Base-by-base conservation (phyloP, 495 filamentous ascomycete genomes). In the Penicillium coprophilum region DNA sequence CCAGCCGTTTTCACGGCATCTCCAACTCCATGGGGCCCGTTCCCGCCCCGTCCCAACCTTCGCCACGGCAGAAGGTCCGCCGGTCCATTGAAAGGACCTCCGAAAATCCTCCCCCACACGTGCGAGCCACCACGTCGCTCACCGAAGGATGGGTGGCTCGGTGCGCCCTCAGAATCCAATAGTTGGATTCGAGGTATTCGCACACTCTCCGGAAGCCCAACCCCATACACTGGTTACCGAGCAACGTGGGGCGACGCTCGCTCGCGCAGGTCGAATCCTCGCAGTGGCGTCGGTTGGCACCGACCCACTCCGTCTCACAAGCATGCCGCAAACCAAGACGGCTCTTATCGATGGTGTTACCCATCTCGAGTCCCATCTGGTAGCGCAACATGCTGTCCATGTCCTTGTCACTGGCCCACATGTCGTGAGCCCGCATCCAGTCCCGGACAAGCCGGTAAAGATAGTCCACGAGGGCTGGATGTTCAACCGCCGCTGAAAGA, bases 91-190 rank as follows among this genome's bases (percentile, higher is more conserved):
- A 20, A 0, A 57, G 43, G 21, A 71, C 63, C 10, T 60, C 60
- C 3, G 46, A 40, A 41, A 68, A 79, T 0, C 77, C 76, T 40
- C 60, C 54, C 1, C 77, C 77, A 3, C 45, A 30, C 41, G 63
- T 72, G 0, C 77, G 67, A n/a, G 50, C 64, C 11, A 47, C 27
- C 44, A 69, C 60, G 20, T 52, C 43, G 4, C 44, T 41, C 15
- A 68, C 62, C 2, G 21, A 50, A 1, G 77, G 71, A 54, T 79
- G 77, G 7, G 73, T 77, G 47, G 62, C 64, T 10, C 72, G 63
- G 50, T 66, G 62, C 7, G 71, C 72, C 2, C 77, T 66, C 19
- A 80, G 63, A 13, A 79, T 60, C 77, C 76, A 75, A 23, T 70
- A 66, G 17, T 40, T 58, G 9, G 47, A 45, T 56, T 80, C 77